A percentile compares a stretch with the other conserved stretches of the same genome.
These are phyloP conservation scores for Aegilops speltoides DNA, from an alignment of 176 grass and related monocot species.

Conservation along the genomic window DNA sequence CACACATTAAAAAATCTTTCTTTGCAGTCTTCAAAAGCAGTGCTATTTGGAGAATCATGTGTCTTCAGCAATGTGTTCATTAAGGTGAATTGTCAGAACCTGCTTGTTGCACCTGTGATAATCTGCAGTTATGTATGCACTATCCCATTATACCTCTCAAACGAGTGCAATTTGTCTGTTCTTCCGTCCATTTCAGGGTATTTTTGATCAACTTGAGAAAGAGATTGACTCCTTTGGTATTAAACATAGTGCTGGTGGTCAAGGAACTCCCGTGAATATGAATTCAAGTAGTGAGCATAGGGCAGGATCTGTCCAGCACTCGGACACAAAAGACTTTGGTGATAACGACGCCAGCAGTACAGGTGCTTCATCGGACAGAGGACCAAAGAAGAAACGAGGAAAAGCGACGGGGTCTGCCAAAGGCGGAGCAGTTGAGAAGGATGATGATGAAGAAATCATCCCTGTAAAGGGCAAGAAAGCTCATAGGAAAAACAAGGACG, in stretches of 20 bases:
- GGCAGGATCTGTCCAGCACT: slow-evolving; percentile 45
- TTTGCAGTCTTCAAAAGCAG: slow-evolving; percentile 88
- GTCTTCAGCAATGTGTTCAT: slow-evolving; percentile 71
- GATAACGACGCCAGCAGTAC: slow-evolving; percentile 54
- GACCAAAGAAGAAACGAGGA: slow-evolving; percentile 86
- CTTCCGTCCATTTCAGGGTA: slow-evolving; percentile 47
- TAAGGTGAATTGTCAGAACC: slow-evolving; percentile 54
- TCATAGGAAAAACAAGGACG: slow-evolving; percentile 80
- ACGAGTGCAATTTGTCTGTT: not conserved
- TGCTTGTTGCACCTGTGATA: not conserved
- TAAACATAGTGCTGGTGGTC: slow-evolving; percentile 39
- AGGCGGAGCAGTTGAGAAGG: slow-evolving; percentile 59
- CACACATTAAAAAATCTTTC: slow-evolving; percentile 26
- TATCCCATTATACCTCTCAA: not conserved
- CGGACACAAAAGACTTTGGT: slow-evolving; percentile 65
- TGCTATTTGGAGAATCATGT: slow-evolving; percentile 76
- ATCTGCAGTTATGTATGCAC: not conserved
- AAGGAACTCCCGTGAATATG: slow-evolving; percentile 33
- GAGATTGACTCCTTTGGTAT: slow-evolving; percentile 71
- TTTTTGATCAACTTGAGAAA: slow-evolving; percentile 85
- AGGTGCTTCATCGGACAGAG: slow-evolving; percentile 66
- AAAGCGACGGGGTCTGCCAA: slow-evolving; percentile 62
- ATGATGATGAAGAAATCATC: slow-evolving; percentile 74
- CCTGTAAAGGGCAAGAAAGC: slow-evolving; percentile 87
- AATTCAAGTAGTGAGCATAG: slow-evolving; percentile 38